phyloP scores from a whole-genome alignment of 805 yeast species.

The Sugiyamaella smithiae region DNA sequence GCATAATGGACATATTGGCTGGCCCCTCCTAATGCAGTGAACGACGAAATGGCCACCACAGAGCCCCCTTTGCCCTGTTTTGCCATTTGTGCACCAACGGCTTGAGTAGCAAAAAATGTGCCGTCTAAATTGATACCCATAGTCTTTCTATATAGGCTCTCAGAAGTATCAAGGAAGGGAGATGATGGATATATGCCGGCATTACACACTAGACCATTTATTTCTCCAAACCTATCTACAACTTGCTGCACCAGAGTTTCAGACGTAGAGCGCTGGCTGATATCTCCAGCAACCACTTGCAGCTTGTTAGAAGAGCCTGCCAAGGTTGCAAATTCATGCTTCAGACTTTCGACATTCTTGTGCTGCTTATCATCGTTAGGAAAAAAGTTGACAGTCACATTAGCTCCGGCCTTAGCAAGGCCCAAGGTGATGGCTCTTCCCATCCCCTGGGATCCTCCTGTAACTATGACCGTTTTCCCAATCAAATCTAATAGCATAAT shows the following conservation, averaged over 20 bases:
- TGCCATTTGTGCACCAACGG: constrained; percentile 46
- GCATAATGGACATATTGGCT: constrained; percentile 16
- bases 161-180: constrained; percentile 41
- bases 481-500: not conserved
- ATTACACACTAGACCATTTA: constrained; percentile 44
- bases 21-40: constrained; percentile 16
- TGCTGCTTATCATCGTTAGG: constrained; percentile 12
- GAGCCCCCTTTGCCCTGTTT: constrained; percentile 48
- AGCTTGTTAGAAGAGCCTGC: constrained; percentile 22
- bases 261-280: constrained; percentile 39
- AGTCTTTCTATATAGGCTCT: constrained; percentile 37
- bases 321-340: constrained; percentile 20
- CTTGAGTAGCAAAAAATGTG: constrained; percentile 44
- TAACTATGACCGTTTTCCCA: constrained; percentile 34
- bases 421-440: constrained; percentile 44
- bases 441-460: constrained; percentile 48
- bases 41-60: constrained; percentile 36
- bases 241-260: constrained; percentile 26
- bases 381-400: constrained; percentile 37
- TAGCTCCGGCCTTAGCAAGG: constrained; percentile 42
- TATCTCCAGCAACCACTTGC: constrained; percentile 40
- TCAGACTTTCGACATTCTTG: constrained; percentile 61
- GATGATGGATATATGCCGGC: constrained; percentile 43
- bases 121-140: constrained; percentile 44
- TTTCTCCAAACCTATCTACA: constrained; percentile 40